Conservation (phyloP, 176 grass and related monocot species). For the Oryza brachyantha region DNA sequence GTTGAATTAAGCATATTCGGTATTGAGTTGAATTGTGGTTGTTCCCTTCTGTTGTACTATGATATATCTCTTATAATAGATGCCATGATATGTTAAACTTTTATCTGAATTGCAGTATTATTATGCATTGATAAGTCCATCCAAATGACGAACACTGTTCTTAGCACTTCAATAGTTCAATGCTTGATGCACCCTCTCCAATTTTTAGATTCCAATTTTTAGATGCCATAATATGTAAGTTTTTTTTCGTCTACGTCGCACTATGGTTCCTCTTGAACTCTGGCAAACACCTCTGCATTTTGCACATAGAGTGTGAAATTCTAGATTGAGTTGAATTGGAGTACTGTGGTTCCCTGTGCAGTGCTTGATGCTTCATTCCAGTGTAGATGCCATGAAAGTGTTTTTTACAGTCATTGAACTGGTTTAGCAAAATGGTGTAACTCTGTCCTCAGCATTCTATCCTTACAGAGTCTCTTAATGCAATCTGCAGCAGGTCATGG, state of each 20-base stretch:
- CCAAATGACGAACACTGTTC: neutral
- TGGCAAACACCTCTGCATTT: neutral
- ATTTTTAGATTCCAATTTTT: neutral
- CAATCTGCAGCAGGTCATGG: slow-evolving; percentile 26
- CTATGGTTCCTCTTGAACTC: neutral
- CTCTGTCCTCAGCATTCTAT: neutral
- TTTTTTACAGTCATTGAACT: neutral
- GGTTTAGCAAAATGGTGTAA: neutral
- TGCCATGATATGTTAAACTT: neutral
- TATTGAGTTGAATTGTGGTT: neutral
- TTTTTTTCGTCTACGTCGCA: neutral
- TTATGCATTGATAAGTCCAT: neutral
- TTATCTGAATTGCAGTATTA: neutral
- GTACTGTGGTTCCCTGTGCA: neutral
- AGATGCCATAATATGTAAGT: neutral
- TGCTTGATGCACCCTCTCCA: neutral
- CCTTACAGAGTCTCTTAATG: neutral
- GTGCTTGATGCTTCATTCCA: neutral
- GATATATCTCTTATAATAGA: neutral
- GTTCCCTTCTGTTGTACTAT: neutral
- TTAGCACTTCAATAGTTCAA: neutral
- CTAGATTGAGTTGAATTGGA: neutral
- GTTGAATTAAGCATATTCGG: neutral
- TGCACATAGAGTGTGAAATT: neutral
- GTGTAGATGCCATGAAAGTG: neutral